Evolutionary conservation across 1,284 basidiomycete species (phyloP).

Genomic region (Takashimella koratensis): DNA sequence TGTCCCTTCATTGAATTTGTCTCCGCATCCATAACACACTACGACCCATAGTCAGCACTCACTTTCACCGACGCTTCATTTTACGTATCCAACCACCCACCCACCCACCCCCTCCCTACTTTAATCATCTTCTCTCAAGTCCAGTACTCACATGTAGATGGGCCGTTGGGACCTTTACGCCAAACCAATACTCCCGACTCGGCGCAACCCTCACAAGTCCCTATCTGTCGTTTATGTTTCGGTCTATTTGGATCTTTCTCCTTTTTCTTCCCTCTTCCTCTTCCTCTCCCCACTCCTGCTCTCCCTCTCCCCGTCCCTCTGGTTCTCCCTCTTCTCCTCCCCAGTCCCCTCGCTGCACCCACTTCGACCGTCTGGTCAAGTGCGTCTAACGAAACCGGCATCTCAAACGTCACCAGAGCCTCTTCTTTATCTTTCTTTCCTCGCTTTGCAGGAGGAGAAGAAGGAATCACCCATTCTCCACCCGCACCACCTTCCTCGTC

Average conservation of each 20-base stretch:
- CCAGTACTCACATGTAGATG: slow-evolving; percentile 36
- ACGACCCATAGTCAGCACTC: too few species aligned
- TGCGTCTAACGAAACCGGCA: slow-evolving; percentile 41
- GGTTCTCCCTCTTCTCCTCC: not conserved
- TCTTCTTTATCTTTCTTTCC: slow-evolving; percentile 23
- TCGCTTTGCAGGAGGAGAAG: slow-evolving; percentile 5
- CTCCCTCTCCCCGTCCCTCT: slow-evolving; percentile 10
- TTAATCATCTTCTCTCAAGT: not conserved
- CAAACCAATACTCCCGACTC: slow-evolving; percentile 34
- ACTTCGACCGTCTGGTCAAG: slow-evolving; percentile 42
- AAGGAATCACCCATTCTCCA: not conserved
- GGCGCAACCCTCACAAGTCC: slow-evolving; percentile 41
- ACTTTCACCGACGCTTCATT: too few species aligned
- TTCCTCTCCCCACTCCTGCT: slow-evolving; percentile 3
- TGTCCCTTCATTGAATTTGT: slow-evolving; percentile 33
- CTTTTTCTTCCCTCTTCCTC: slow-evolving; percentile 17
- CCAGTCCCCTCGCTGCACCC: slow-evolving; percentile 17
- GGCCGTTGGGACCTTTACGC: slow-evolving; percentile 39
- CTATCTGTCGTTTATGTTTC: slow-evolving; percentile 12
- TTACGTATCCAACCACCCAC: too few species aligned
- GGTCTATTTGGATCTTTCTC: slow-evolving; percentile 6
- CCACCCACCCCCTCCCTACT: slow-evolving; percentile 6
- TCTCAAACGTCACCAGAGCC: slow-evolving; percentile 38
- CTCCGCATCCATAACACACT: slow-evolving; percentile 45
- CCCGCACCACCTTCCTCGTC: slow-evolving; percentile 12